Conservation (phyloP, 768 basidiomycete genomes). For the Rhodosporidiobolus odoratus region DNA sequence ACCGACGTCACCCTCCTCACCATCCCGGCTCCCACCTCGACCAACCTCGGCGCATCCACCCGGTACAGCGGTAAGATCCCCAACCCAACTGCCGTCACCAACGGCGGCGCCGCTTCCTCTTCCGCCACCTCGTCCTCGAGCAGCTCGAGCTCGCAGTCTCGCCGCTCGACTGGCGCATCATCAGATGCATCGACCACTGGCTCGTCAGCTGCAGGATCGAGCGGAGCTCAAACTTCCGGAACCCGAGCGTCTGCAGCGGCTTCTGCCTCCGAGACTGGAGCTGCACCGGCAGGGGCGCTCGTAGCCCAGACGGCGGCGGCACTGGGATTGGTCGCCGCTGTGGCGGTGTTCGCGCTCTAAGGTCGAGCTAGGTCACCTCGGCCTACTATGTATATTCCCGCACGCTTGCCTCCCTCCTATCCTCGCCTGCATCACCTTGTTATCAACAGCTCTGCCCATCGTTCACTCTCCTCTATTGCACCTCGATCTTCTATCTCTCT, state of each 20-base stretch:
- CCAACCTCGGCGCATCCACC: slow-evolving; percentile 10
- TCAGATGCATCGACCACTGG: background rate
- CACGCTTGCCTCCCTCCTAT: too few relatives aligned
- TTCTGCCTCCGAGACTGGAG: background rate
- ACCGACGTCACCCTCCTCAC: slow-evolving; percentile 11
- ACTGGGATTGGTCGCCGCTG: background rate
- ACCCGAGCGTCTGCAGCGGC: background rate
- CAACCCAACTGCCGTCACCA: slow-evolving; percentile 8
- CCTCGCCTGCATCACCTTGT: too few relatives aligned
- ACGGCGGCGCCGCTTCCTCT: background rate
- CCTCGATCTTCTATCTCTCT: too few relatives aligned
- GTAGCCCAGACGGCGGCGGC: background rate
- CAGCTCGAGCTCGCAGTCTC: too few relatives aligned
- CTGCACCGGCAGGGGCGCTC: background rate
- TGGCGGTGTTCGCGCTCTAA: background rate
- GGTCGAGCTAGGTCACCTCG: too few relatives aligned
- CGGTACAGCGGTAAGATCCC: slow-evolving; percentile 1
- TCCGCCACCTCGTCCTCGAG: background rate
- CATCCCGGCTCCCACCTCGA: slow-evolving; percentile 17
- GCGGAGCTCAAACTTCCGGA: background rate
- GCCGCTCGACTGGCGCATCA: too few relatives aligned
- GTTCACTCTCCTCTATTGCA: too few relatives aligned
- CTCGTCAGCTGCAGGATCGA: background rate
- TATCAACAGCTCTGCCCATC: too few relatives aligned
- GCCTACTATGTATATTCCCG: too few relatives aligned